A percentile compares a stretch with the other conserved stretches of the same genome.
These are phyloP conservation scores for Cryptosporidium andersoni DNA, from an alignment of 169 alveolate species.

Conservation along the genomic window DNA sequence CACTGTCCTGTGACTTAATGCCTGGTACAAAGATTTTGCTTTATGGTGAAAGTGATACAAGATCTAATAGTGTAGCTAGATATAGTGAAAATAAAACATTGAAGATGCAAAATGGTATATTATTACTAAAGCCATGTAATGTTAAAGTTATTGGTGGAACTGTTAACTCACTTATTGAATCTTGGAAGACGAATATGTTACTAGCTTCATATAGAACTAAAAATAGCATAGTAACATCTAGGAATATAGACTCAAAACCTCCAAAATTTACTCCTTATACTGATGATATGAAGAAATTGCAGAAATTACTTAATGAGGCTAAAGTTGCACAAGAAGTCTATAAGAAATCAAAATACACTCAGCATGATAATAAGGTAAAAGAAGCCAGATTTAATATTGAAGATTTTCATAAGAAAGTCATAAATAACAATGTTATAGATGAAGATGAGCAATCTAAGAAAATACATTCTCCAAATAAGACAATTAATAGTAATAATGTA, in stretches of 20 bases:
- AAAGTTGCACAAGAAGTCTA: slow-evolving; percentile 25
- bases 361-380: neutral
- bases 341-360: slow-evolving; percentile 6
- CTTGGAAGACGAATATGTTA: slow-evolving; percentile 43
- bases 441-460: neutral
- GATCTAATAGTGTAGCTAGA: neutral
- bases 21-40: slow-evolving; percentile 57
- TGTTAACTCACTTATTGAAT: slow-evolving; percentile 35
- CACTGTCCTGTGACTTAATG: neutral
- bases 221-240: slow-evolving; percentile 8
- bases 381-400: slow-evolving; percentile 1
- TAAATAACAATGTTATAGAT: neutral
- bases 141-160: slow-evolving; percentile 32
- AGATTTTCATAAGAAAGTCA: neutral
- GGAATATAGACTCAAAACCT: slow-evolving; percentile 26
- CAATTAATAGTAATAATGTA: slow-evolving; percentile 21
- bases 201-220: slow-evolving; percentile 20
- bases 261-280: slow-evolving; percentile 49
- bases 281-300: slow-evolving; percentile 13
- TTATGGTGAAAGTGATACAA: neutral
- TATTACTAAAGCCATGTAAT: slow-evolving; percentile 21
- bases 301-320: slow-evolving; percentile 17
- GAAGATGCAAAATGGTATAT: slow-evolving; percentile 17
- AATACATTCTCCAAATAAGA: neutral
- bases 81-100: neutral